Evolutionary conservation across 2,329 filamentous ascomycete genomes (phyloP).

Genomic region (Aaosphaeria arxii): DNA sequence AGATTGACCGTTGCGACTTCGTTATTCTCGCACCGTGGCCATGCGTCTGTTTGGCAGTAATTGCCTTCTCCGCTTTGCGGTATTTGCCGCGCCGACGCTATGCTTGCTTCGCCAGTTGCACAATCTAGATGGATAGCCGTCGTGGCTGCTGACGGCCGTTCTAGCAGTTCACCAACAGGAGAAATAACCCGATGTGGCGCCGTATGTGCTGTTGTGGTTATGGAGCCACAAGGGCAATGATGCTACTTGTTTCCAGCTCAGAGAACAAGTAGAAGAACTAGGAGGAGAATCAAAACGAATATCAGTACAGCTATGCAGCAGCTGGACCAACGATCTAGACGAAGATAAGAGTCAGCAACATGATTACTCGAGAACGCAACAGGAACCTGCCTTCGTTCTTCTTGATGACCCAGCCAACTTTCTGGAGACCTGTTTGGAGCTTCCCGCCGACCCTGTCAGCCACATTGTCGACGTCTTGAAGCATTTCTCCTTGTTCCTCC

Average conservation of each 20-base stretch:
- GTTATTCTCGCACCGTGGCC: too few species aligned
- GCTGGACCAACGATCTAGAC: constrained; percentile 66
- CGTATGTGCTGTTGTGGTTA: too few species aligned
- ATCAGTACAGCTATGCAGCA: constrained; percentile 91
- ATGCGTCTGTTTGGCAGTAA: too few species aligned
- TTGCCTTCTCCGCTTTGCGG: too few species aligned
- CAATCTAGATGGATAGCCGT: too few species aligned
- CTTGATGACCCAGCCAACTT: constrained; percentile 78
- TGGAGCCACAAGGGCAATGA: too few species aligned
- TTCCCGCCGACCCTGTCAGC: constrained; percentile 86
- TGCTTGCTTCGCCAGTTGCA: too few species aligned
- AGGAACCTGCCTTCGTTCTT: constrained; percentile 77
- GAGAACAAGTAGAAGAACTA: constrained; percentile 72
- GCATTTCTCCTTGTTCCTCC: constrained; percentile 88
- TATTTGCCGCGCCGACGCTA: too few species aligned
- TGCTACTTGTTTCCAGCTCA: constrained; percentile 38
- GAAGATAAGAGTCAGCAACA: neutral
- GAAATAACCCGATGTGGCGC: too few species aligned
- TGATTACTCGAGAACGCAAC: constrained; percentile 3
- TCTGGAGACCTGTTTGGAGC: constrained; percentile 81
- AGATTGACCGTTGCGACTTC: too few species aligned
- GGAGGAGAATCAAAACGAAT: constrained; percentile 78
- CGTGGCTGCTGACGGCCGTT: too few species aligned
- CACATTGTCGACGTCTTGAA: constrained; percentile 79
- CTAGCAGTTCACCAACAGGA: too few species aligned